phyloP scores from a whole-genome alignment of 331 rosid species.

The Quercus tomentella region DNA sequence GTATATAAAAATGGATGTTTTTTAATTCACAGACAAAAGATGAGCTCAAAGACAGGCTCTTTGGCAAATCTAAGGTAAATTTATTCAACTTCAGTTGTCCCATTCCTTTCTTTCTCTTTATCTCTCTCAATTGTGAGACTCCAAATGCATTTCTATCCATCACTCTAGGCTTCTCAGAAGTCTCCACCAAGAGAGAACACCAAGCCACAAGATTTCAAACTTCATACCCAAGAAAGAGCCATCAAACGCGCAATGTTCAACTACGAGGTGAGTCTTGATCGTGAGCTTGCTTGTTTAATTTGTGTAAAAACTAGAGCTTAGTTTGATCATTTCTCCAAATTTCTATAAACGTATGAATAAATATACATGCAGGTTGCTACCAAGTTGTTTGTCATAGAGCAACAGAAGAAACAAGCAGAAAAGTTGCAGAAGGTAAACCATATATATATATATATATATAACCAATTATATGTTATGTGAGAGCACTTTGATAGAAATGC shows the following conservation, averaged over 20 bases:
- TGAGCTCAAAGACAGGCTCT: conserved; percentile 39
- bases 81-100: background rate
- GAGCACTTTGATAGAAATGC: background rate
- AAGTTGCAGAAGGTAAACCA: conserved; percentile 63
- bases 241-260: conserved; percentile 84
- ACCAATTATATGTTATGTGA: background rate
- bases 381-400: conserved; percentile 57
- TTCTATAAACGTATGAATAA: background rate
- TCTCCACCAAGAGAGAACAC: conserved; percentile 62
- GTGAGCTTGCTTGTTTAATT: background rate
- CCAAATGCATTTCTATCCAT: background rate
- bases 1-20: conserved; percentile 20
- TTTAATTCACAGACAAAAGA: conserved; percentile 46
- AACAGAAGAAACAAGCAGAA: conserved; percentile 62
- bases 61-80: conserved; percentile 49
- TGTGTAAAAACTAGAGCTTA: background rate
- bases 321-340: background rate
- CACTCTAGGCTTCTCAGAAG: conserved; percentile 41
- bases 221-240: conserved; percentile 90
- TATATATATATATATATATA: background rate
- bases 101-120: background rate
- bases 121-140: background rate
- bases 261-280: conserved; percentile 53
- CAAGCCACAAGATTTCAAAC: conserved; percentile 79
- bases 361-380: conserved; percentile 57